These are phyloP conservation scores for Chrysosphaeria jannelii DNA, from an alignment of 2,329 filamentous ascomycete genomes.

Conservation along the genomic window DNA sequence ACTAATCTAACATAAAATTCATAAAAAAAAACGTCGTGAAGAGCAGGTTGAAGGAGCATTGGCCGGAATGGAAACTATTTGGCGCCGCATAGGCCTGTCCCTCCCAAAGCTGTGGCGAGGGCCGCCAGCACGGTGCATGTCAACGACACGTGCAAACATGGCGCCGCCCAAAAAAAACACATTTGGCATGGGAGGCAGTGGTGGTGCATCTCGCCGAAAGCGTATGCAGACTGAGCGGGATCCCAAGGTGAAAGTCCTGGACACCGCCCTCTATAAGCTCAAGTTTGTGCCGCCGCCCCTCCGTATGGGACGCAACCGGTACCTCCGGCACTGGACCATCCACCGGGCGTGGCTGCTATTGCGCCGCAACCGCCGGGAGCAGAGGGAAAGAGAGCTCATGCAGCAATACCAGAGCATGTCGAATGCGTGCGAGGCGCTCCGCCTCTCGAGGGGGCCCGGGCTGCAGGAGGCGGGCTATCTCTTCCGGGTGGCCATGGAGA, in stretches of 20 bases:
- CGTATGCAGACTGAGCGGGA: conserved; percentile 5
- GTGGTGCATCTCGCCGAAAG: no score
- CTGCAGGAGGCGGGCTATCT: conserved; percentile 34
- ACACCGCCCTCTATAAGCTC: conserved; percentile 8
- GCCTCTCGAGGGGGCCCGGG: conserved; percentile 24
- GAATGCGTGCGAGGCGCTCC: conserved; percentile 59
- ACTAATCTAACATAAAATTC: no score
- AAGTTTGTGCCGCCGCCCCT: conserved; percentile 28
- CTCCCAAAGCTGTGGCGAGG: no score
- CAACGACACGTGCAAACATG: neutral
- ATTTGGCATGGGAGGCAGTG: neutral
- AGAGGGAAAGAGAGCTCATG: conserved; percentile 39
- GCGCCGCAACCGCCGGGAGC: conserved; percentile 33
- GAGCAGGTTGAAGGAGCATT: no score
- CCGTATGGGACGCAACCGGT: conserved; percentile 61
- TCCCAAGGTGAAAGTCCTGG: conserved; percentile 9
- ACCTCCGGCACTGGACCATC: conserved; percentile 93
- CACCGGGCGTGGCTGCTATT: conserved; percentile 82
- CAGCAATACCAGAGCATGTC: conserved; percentile 59
- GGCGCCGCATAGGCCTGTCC: no score
- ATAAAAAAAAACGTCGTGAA: no score
- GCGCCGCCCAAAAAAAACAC: neutral
- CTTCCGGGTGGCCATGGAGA: conserved; percentile 71
- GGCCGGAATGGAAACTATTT: no score
- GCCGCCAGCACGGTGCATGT: neutral